Evolutionary conservation across 2,329 filamentous ascomycete species (phyloP), one percentile per base, ranked within the genome.

Genomic region (Aspergillus hiratsukae): DNA sequence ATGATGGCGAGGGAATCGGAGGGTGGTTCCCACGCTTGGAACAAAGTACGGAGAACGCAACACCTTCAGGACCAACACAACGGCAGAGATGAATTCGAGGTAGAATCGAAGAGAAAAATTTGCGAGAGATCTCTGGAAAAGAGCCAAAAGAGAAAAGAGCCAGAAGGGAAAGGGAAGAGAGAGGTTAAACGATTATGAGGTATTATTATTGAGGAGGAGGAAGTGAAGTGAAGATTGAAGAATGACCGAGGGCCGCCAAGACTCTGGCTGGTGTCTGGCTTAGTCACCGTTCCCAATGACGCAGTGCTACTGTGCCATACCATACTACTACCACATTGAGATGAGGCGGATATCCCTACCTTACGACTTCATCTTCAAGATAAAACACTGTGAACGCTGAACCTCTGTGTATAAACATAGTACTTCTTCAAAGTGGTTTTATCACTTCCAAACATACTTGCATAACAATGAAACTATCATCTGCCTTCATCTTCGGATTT

Each of bases 401-500:
- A 7, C 27, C 19, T 27, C 7, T 46, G n/a, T 46, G 5, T 46
- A 46, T 17, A 11, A 46, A 27, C 2, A 21, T 46, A 46, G 11
- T 46, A 25, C 8, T 14, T 10, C 19, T 45, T 35, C 11, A 37
- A 37, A 45, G 41, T 45, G 41, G 19, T 45, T 2, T 8, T 45
- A 4, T 8, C 21, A 19, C 3, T 10, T 10, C 4, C 10, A 10
- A 45, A 3, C 14, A 23, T 23, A 46, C 23, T 46, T 17, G 5
- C 8, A 14, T 46, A 23, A 46, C 21, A 23, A 94, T 93, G 90
- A 89, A 83, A 76, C 76, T 87, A 65, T 71, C 87, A 64, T 69
- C 83, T 60, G 75, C 84, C 53, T 72, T 85, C 51, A 75, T 88
- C 45, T 75, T 86, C 53, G 76, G 84, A 59, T 76, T 88, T 52